Evolutionary conservation across 495 filamentous ascomycete species (phyloP), one percentile per base, ranked within the genome.

Genomic region (Xylaria telfairii): DNA sequence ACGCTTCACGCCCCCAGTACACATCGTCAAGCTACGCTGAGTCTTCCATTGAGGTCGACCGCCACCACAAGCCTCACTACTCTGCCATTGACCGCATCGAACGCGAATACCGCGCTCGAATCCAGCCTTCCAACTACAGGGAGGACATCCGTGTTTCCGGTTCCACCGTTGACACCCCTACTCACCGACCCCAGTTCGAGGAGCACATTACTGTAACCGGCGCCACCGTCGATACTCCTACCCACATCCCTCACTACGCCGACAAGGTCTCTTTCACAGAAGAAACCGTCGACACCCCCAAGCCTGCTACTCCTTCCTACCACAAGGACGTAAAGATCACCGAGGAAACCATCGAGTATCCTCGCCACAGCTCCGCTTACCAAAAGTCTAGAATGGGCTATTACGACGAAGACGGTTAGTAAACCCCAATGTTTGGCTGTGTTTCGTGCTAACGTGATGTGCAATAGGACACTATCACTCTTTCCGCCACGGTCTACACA

Each of bases 341-440:
- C 72, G 77, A 75, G 73, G 83, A 85, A 68, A 85, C 81, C 71
- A 72, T 81, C 39, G 83, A 84, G 71, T 76, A 78, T 80, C 76
- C 81, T 75, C 81, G 77, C 64, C 75, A 77, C 72, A 60, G 60
- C 57, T 54, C 75, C 39, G 72, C 73, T 70, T 68, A 65, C 65
- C 73, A 80, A 37, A 85, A 87, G 84, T 83, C 84, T 84, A 92
- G 93, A 81, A 98, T 98, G 95, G 95, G 93, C 87, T 98, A 97
- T 90, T 97, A 96, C 93, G 94, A 97, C 92, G 93, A 96, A 85
- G 92, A 95, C 74, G 84, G 86, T 89, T 79, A 82, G 86, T 37
- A 37, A 30, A 0, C 17, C 12, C 24, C n/a, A 2, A n/a, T n/a
- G n/a, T n/a, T n/a, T n/a, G n/a, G 24, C 26, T 3, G 13, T 17